Conservation (phyloP, 179 eudicot genomes). For the Silene noctiflora region DNA sequence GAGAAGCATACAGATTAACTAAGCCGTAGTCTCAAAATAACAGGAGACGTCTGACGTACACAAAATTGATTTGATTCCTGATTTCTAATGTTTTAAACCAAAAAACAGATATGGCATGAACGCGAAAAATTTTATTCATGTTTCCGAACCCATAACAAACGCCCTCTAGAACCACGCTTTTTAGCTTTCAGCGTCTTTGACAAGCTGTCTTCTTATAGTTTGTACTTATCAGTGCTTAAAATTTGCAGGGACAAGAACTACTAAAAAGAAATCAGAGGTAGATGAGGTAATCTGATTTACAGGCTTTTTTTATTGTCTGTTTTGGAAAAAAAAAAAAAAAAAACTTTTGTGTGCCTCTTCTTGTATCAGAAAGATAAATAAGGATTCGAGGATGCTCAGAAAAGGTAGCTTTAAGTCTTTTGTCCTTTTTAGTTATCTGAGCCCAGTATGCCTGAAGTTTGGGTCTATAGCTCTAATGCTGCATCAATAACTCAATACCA, state of each 20-base stretch:
- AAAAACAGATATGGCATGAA: not conserved
- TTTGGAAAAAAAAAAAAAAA: not conserved
- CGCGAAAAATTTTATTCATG: too few relatives aligned
- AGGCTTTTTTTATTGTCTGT: not conserved
- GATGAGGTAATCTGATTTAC: constrained; percentile 27
- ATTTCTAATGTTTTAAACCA: not conserved
- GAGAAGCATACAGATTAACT: not conserved
- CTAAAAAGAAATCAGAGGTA: constrained; percentile 25
- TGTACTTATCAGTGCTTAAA: not conserved
- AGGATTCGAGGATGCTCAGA: not conserved
- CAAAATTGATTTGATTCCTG: not conserved
- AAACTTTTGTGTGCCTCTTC: not conserved
- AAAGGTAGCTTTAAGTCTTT: not conserved
- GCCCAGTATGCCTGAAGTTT: not conserved
- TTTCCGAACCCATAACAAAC: too few relatives aligned
- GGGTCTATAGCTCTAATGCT: not conserved
- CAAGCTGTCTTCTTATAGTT: not conserved
- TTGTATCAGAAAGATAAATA: not conserved
- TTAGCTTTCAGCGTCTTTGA: not conserved
- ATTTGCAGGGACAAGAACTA: constrained; percentile 26
- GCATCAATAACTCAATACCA: not conserved
- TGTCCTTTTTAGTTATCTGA: not conserved
- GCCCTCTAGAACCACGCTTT: not conserved
- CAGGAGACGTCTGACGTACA: not conserved
- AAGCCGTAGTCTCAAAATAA: not conserved